Evolutionary conservation across 768 basidiomycete species (phyloP).

Genomic region (Phylloporus scabripes): DNA sequence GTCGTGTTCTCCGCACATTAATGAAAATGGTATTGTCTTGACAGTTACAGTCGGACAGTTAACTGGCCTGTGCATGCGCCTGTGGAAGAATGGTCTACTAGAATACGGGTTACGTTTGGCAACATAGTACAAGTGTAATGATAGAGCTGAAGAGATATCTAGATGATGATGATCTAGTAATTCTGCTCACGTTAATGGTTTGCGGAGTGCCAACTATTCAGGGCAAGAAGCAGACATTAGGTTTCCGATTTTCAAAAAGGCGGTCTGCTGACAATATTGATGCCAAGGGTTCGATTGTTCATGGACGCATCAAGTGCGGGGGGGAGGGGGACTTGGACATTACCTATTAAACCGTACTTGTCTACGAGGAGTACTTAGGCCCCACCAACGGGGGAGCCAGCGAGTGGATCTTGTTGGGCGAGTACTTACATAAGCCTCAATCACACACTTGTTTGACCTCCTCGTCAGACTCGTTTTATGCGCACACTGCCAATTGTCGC

Average conservation of each 20-base stretch:
- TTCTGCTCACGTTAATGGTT: slow-evolving; percentile 8
- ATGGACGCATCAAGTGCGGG: slow-evolving; percentile 23
- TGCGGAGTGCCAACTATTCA: slow-evolving; percentile 20
- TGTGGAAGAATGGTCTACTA: not conserved
- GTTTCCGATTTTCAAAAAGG: slow-evolving; percentile 32
- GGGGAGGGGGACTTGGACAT: not conserved
- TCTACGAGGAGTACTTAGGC: not conserved
- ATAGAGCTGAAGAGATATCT: not conserved
- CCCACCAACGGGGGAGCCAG: no score
- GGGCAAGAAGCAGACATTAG: slow-evolving; percentile 26
- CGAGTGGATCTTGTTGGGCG: not conserved
- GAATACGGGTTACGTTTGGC: not conserved
- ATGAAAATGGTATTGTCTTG: slow-evolving; percentile 15
- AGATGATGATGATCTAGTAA: not conserved
- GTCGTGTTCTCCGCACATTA: slow-evolving; percentile 22
- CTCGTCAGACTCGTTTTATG: not conserved
- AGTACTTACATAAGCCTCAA: slow-evolving; percentile 17
- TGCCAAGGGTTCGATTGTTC: slow-evolving; percentile 11
- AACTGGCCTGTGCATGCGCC: not conserved
- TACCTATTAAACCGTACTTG: not conserved
- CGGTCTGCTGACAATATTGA: slow-evolving; percentile 11
- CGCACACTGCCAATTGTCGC: not conserved
- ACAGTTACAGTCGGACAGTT: slow-evolving; percentile 15
- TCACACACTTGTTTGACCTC: slow-evolving; percentile 1
- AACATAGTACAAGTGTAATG: not conserved